Evolutionary conservation across 768 basidiomycete species (phyloP), one percentile per base, ranked within the genome.

Genomic region (Trametes meyenii): DNA sequence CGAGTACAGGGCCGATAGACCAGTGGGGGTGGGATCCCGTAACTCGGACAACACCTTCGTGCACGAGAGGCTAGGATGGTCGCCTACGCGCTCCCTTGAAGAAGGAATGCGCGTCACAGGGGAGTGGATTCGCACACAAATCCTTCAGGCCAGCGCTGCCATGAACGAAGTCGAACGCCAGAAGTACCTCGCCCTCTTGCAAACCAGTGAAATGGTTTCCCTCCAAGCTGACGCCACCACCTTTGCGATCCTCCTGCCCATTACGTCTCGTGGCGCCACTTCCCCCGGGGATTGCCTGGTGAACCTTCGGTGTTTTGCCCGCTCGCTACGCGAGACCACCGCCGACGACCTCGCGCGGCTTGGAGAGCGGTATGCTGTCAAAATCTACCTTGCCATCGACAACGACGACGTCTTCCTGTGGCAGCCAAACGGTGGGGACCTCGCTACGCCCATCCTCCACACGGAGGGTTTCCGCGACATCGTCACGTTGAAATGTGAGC

Each of bases 221-320:
- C 71, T 85, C 8, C 63, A 69, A 6, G 58, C 69, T 0, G 68
- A 71, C 23, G 69, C 69, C 2, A 72, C 76, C 53, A 76, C 70
- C 6, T 83, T 85, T 64, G 85, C 80, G 1, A 74, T 86, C 43
- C 74, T 86, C 2, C 78, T 87, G 8, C 85, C 85, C 2, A 77
- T 87, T 65, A 86, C 85, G 0, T 86, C 85, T 8, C 76, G 80
- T 1, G 79, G 81, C 4, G 69, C 70, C 0, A 33, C 60, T 1
- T 61, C 70, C 5, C 77, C 77, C 0, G 58, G 63, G 0, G 67
- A 75, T 39, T 85, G 84, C 58, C 71, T 85, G 7, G 62, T 68
- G 3, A 73, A 79, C 38, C 78, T 87, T 5, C 24, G 54, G 3
- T 43, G 12, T 0, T 86, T 86, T 65, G 77, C 80, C 0, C 55